Evolutionary conservation across 345 rosid genomes (phyloP).

Genomic region (Geranium rotundifolium): DNA sequence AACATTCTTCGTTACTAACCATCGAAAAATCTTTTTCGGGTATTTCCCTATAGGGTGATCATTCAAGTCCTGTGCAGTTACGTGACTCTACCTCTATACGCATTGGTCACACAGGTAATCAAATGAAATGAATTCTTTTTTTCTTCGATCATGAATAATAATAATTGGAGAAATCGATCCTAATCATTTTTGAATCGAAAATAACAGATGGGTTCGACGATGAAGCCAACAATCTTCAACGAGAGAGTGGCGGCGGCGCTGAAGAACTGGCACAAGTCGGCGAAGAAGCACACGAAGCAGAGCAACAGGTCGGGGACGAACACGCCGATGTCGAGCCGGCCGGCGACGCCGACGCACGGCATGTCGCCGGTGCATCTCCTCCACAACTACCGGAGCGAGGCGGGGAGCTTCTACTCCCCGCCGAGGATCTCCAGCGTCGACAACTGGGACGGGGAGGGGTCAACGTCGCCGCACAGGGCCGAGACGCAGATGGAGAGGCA

Average conservation of each 20-base stretch:
- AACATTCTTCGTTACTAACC: no score
- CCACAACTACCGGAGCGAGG: conserved; percentile 16
- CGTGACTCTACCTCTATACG: conserved; percentile 49
- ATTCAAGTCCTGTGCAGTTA: conserved; percentile 43
- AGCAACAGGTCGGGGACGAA: conserved; percentile 9
- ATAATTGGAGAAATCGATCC: no score
- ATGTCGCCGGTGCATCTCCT: conserved; percentile 32
- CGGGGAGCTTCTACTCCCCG: background rate
- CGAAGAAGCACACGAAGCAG: conserved; percentile 18
- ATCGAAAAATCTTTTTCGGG: no score
- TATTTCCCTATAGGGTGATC: conserved; percentile 17
- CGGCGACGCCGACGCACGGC: conserved; percentile 4
- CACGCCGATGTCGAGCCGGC: conserved; percentile 18
- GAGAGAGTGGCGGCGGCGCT: conserved; percentile 29
- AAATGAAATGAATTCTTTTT: no score
- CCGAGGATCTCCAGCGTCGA: conserved; percentile 7
- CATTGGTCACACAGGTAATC: conserved; percentile 38
- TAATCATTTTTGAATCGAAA: no score
- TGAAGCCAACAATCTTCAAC: conserved; percentile 32
- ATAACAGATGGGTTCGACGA: conserved; percentile 28
- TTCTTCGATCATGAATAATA: no score
- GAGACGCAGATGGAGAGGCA: background rate
- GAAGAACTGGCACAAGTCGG: conserved; percentile 25
- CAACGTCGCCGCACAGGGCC: background rate
- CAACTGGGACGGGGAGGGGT: background rate